Conservation (phyloP, 352 stramenopile genomes). For the Albugo laibachii region DNA sequence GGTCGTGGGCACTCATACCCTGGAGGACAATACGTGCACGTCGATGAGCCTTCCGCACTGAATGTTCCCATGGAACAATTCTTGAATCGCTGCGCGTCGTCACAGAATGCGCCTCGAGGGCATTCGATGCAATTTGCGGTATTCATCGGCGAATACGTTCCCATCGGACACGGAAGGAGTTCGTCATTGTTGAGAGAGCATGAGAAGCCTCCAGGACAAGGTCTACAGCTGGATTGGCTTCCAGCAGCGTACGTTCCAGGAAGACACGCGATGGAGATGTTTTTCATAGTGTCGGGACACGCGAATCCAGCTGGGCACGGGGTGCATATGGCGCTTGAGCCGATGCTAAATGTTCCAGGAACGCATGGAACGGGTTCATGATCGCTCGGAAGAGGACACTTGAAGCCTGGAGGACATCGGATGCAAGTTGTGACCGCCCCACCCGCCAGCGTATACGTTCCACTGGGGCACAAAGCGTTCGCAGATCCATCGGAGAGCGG, state of each 20-base stretch:
- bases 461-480: conserved; percentile 2
- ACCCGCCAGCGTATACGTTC: conserved; percentile 12
- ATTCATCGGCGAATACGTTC: conserved; percentile 27
- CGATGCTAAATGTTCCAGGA: conserved; percentile 6
- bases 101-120: conserved; percentile 66
- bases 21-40: conserved; percentile 41
- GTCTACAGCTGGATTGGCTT: neutral
- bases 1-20: conserved; percentile 71
- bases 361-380: conserved; percentile 3
- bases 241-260: conserved; percentile 1
- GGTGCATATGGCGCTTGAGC: conserved; percentile 2
- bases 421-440: conserved; percentile 11
- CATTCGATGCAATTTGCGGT: conserved; percentile 44
- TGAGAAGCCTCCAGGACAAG: conserved; percentile 30
- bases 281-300: conserved; percentile 6
- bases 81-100: conserved; percentile 33
- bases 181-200: conserved; percentile 22
- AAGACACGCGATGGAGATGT: neutral
- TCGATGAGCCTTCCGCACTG: conserved; percentile 39
- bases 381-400: conserved; percentile 7
- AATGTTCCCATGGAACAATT: conserved; percentile 66
- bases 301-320: conserved; percentile 4
- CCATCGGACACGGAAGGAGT: conserved; percentile 17
- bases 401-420: conserved; percentile 14
- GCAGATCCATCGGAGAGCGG: neutral